Evolutionary conservation across 441 rosid genomes (phyloP), one percentile per base, ranked within the genome.

Genomic region (Populus hybrid): DNA sequence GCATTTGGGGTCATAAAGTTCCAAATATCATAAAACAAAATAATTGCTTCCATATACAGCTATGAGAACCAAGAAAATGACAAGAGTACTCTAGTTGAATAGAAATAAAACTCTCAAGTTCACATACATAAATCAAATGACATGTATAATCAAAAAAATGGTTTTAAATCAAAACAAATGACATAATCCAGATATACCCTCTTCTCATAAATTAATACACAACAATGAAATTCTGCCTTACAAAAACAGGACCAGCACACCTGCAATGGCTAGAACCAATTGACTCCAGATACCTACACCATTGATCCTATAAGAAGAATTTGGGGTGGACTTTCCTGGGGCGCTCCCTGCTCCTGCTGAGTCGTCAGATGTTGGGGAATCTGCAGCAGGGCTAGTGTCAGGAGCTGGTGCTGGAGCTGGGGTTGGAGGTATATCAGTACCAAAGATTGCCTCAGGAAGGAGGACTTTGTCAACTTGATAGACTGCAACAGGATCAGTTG

Each of bases 361-460:
- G 3, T 81, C 88, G 28, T 86, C 88, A 26, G 88, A 83, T 1
- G 88, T 65, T 9, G 98, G 97, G 7, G 94, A 67, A 79, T 91
- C 99, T 0, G 97, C 93, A n/a, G 87, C 81, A 2, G 93, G 85
- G 78, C 82, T 82, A 21, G 76, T 70, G 7, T 81, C 91, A 42
- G 94, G 91, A 70, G 91, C 91, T 4, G 98, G 97, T 20, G 95
- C 94, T 4, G 98, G 99, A 64, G 97, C 97, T 5, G 97, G 89
- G 67, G 84, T 87, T 69, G 99, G 97, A 75, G 99, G 99, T 1
- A 95, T 90, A 78, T 95, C 91, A 1, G 97, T 91, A 38, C 99
- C 99, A 59, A 92, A 95, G 81, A 94, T 94, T 4, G 93, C 95
- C 80, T 89, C 97, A 0, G 99, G 99, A 53, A 95, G 86, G 42